Evolutionary conservation across 495 filamentous ascomycete species (phyloP).

Genomic region (Penicillium robsamsonii): DNA sequence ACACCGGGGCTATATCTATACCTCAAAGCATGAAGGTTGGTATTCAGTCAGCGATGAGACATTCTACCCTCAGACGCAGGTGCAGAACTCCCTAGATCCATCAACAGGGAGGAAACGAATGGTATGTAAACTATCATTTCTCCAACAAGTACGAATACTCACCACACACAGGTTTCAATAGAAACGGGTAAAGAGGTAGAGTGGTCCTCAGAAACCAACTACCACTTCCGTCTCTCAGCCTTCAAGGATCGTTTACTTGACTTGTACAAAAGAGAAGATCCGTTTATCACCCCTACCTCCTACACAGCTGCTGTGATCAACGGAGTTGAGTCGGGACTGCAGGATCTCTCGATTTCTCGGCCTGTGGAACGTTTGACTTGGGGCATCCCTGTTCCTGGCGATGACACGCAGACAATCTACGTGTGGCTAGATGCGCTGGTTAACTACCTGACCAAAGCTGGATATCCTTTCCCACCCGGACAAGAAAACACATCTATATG

Average conservation of each 20-base stretch:
- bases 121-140: constrained; percentile 37
- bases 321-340: constrained; percentile 65
- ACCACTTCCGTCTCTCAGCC: constrained; percentile 87
- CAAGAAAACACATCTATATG: constrained; percentile 62
- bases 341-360: constrained; percentile 86
- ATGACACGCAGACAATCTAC: constrained; percentile 87
- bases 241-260: constrained; percentile 72
- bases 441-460: constrained; percentile 86
- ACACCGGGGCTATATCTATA: constrained; percentile 78
- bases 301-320: constrained; percentile 68
- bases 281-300: constrained; percentile 64
- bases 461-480: constrained; percentile 77
- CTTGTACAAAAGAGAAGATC: constrained; percentile 70
- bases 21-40: constrained; percentile 86
- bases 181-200: constrained; percentile 93
- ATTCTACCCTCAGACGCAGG: constrained; percentile 76
- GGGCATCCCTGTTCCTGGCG: constrained; percentile 88
- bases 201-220: constrained; percentile 91
- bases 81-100: constrained; percentile 73
- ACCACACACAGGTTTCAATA: constrained; percentile 53
- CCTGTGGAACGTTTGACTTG: constrained; percentile 74
- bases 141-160: constrained; percentile 11
- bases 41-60: constrained; percentile 96
- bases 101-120: constrained; percentile 76
- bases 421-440: constrained; percentile 96